These are phyloP conservation scores for Xylariaceae sp. DNA, from an alignment of 2,329 filamentous ascomycete species.

Conservation along the genomic window DNA sequence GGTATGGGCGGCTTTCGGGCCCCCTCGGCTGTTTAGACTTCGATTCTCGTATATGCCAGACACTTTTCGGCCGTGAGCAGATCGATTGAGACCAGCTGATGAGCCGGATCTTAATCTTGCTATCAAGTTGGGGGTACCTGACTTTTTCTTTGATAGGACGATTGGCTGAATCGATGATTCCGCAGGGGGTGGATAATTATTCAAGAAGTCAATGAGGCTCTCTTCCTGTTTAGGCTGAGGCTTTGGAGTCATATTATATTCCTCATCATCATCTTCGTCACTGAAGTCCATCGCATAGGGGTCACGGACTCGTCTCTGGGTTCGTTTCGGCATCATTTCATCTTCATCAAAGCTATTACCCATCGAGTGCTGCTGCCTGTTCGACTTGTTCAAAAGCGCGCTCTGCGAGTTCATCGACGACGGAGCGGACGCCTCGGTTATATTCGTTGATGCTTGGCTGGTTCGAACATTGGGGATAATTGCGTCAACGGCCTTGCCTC, in stretches of 20 bases:
- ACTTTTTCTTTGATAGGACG: constrained; percentile 65
- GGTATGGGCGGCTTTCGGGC: constrained; percentile 52
- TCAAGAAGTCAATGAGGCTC: constrained; percentile 76
- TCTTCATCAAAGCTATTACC: constrained; percentile 55
- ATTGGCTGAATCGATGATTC: constrained; percentile 50
- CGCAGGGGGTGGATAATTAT: constrained; percentile 70
- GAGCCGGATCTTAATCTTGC: constrained; percentile 56
- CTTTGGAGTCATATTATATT: constrained; percentile 53
- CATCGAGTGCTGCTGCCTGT: constrained; percentile 46
- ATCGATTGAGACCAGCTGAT: constrained; percentile 37
- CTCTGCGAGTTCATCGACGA: constrained; percentile 79
- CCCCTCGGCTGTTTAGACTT: constrained; percentile 50
- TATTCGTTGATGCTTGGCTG: constrained; percentile 62
- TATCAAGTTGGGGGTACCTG: constrained; percentile 67
- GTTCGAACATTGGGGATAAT: constrained; percentile 62
- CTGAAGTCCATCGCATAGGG: constrained; percentile 92
- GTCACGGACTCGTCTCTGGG: constrained; percentile 79
- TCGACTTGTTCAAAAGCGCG: constrained; percentile 62
- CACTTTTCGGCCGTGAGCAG: constrained; percentile 32
- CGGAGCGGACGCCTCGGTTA: constrained; percentile 64
- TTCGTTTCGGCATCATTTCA: constrained; percentile 71
- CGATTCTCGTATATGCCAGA: constrained; percentile 44
- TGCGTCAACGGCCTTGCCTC: constrained; percentile 64
- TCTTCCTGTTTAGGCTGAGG: constrained; percentile 63
- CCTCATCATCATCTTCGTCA: constrained; percentile 69